These are phyloP conservation scores for Bipolaris sorokiniana DNA, from an alignment of 2,329 filamentous ascomycete species.

Conservation along the genomic window DNA sequence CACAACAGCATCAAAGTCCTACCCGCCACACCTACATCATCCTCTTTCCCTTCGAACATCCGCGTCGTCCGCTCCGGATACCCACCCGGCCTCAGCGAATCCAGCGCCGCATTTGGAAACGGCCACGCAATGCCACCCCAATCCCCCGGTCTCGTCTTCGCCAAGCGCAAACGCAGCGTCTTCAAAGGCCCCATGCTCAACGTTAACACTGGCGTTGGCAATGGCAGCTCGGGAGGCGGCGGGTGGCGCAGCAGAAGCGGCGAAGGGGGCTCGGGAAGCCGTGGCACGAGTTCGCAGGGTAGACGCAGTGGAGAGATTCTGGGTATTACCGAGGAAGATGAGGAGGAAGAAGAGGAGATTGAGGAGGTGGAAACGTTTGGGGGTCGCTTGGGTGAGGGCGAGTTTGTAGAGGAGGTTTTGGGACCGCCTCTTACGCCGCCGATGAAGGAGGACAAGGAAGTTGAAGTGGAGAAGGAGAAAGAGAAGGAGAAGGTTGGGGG, in stretches of 20 bases:
- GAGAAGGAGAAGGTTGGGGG: neutral
- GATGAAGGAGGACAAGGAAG: slow-evolving; percentile 6
- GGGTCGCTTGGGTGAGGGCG: slow-evolving; percentile 52
- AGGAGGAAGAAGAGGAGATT: slow-evolving; percentile 53
- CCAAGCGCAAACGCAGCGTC: slow-evolving; percentile 78
- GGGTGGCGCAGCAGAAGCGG: slow-evolving; percentile 11
- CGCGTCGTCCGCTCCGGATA: slow-evolving; percentile 71
- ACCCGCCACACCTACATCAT: slow-evolving; percentile 78
- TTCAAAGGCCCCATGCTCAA: slow-evolving; percentile 78
- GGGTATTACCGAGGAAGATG: slow-evolving; percentile 58
- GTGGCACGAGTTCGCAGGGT: slow-evolving; percentile 66
- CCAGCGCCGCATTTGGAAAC: slow-evolving; percentile 54
- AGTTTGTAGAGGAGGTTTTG: slow-evolving; percentile 39
- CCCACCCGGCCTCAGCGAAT: slow-evolving; percentile 38
- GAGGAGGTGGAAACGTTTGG: slow-evolving; percentile 67
- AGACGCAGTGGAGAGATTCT: slow-evolving; percentile 75
- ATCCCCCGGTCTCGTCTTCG: slow-evolving; percentile 71
- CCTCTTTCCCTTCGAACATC: slow-evolving; percentile 82
- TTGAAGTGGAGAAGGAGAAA: neutral
- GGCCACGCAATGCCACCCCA: slow-evolving; percentile 59
- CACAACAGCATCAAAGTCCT: slow-evolving; percentile 93
- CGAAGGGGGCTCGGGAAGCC: slow-evolving; percentile 22
- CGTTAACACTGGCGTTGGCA: slow-evolving; percentile 49
- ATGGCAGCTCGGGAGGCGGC: neutral
- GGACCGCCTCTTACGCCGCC: slow-evolving; percentile 12